Evolutionary conservation across 495 filamentous ascomycete species (phyloP), one percentile per base, ranked within the genome.

Genomic region (Choiromyces venosus): DNA sequence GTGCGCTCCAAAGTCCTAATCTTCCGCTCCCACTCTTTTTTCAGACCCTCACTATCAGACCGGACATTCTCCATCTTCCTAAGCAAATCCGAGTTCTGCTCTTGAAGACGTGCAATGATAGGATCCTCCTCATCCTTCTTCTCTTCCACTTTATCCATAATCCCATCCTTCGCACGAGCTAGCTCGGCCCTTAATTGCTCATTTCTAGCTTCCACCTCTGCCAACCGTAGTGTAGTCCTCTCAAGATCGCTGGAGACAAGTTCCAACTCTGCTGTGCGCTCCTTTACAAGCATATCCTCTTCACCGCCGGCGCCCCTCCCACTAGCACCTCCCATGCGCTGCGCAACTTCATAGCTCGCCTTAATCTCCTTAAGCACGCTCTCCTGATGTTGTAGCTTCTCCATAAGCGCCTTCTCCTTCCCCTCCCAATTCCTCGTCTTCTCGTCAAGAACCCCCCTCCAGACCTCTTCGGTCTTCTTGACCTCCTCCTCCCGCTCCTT

Each of bases 371-470:
- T 97, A 67, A 99, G 82, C 56, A 98, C 83, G 9, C 93, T 89
- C 39, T 99, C 95, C 80, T 98, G 95, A 76, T 91, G 94, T 81
- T 97, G 95, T 33, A 96, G 85, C 82, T 97, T 97, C 76, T 97
- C 94, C 78, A 95, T 93, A 56, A 97, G 84, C 56, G 87, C 91
- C 82, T 91, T 91, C 85, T 99, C 95, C 82, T 97, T 98, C 39
- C 94, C 91, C 72, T 91, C 88, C 95, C 95, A 98, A 80, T 98
- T 98, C 80, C 94, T 92, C 74, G 92, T 89, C 84, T 97, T 97
- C 85, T 99, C 95, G 40, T 90, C 87, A 40, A 99, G 82, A n/a
- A 97, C 94, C 25, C 92, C 93, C 12, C 90, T 87, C 94, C 95
- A 98, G 2, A 94, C 94, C 12, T 86, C 83, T 82, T 98, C 95